phyloP scores from a whole-genome alignment of 116 monocot genomes.

The Papilionanthe hybrid region DNA sequence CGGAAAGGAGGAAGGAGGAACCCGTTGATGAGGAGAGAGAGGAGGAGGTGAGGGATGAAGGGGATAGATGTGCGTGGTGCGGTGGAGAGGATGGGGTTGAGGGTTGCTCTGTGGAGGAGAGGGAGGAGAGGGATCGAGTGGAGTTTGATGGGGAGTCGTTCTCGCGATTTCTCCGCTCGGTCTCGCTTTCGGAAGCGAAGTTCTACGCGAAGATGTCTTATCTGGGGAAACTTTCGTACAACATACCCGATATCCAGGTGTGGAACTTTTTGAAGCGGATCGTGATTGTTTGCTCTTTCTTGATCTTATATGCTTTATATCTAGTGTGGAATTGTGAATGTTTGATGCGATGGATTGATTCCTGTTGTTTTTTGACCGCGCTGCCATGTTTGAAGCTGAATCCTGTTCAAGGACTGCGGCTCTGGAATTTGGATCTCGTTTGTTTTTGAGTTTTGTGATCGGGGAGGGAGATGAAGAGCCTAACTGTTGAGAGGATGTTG shows the following conservation, averaged over 20 bases:
- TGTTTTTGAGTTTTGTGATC: too few relatives aligned
- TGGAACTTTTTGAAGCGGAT: background rate
- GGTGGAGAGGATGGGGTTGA: constrained; percentile 17
- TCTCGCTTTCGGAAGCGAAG: constrained; percentile 58
- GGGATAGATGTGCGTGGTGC: constrained; percentile 21
- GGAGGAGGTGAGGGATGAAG: background rate
- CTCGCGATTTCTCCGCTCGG: constrained; percentile 55
- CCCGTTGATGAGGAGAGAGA: background rate
- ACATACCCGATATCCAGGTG: constrained; percentile 69
- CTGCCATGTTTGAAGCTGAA: background rate
- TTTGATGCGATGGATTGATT: background rate
- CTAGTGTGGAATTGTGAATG: background rate
- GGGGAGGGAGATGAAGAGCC: too few relatives aligned
- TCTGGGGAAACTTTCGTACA: constrained; percentile 60
- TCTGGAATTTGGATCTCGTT: too few relatives aligned
- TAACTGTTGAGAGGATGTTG: too few relatives aligned
- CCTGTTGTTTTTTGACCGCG: background rate
- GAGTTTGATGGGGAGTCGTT: constrained; percentile 58
- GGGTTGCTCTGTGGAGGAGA: background rate
- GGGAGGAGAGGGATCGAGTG: constrained; percentile 11
- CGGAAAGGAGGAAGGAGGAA: constrained; percentile 23
- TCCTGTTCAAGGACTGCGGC: too few relatives aligned
- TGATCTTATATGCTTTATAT: background rate
- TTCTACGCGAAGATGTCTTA: constrained; percentile 65
- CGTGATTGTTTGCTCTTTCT: too few relatives aligned